These are phyloP conservation scores for Datisca glomerata DNA, from an alignment of 306 rosid genomes.

Conservation along the genomic window DNA sequence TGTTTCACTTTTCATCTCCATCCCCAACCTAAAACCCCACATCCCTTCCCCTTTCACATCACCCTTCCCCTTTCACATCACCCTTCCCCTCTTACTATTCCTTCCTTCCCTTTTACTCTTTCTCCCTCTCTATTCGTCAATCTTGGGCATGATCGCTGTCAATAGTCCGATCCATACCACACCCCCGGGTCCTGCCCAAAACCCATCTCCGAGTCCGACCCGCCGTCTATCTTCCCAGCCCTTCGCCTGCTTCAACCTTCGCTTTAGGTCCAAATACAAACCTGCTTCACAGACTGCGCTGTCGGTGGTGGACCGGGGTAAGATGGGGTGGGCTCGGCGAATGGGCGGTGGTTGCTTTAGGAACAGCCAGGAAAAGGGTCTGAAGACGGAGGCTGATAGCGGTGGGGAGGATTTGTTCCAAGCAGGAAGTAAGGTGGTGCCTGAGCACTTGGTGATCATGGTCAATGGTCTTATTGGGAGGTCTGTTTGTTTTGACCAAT, in stretches of 20 bases:
- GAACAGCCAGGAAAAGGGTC: slow-evolving; percentile 7
- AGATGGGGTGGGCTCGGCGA: slow-evolving; percentile 30
- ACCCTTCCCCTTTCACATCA: no score
- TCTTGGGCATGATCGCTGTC: slow-evolving; percentile 22
- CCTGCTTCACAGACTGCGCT: slow-evolving; percentile 10
- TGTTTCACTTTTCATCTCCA: no score
- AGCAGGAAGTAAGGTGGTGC: slow-evolving; percentile 12
- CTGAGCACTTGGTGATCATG: slow-evolving; percentile 69
- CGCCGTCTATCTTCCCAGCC: slow-evolving; percentile 1
- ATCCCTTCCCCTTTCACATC: no score
- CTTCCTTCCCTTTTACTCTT: neutral
- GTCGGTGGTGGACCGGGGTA: slow-evolving; percentile 6
- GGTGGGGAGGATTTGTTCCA: slow-evolving; percentile 30
- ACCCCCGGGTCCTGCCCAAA: slow-evolving; percentile 1
- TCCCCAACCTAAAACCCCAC: no score
- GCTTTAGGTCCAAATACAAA: slow-evolving; percentile 11
- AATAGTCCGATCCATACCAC: slow-evolving; percentile 17
- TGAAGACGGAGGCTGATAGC: slow-evolving; percentile 27
- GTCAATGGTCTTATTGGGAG: slow-evolving; percentile 85
- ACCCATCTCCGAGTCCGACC: slow-evolving; percentile 1
- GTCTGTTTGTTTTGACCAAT: slow-evolving; percentile 12
- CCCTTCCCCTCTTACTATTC: no score
- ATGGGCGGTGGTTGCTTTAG: slow-evolving; percentile 23
- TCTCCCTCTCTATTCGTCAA: slow-evolving; percentile 1
- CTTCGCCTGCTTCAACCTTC: slow-evolving; percentile 10